Evolutionary conservation across 2,329 filamentous ascomycete species (phyloP), one percentile per base, ranked within the genome.

Genomic region (Aspergillus transmontanensis): DNA sequence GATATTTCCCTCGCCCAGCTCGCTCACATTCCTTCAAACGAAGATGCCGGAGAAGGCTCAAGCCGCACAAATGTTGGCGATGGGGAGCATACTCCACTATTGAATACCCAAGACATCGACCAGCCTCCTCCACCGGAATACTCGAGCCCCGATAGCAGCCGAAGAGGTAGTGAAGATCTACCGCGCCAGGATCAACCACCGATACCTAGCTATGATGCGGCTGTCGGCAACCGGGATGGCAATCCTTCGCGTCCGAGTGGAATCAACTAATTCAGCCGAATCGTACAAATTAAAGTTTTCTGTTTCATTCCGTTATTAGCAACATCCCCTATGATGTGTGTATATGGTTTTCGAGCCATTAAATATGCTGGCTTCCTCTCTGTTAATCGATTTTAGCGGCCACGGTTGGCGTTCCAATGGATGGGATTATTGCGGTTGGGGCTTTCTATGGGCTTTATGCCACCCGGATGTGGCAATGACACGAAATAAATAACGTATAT

Each of bases 1-100:
- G 95, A 98, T 76, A 99, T 99, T 68, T 97, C 94, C 10, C 86
- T 99, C 55, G 92, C 94, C 32, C 93, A 94, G 72, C 85, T 97
- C 59, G 89, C 92, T 51, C 90, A 90, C 63, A 84, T 90, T 59
- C 85, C 89, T 60, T 86, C 85, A 5, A 80, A 88, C 58, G 85
- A 87, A 66, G 90, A 94, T 69, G 86, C 88, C 61, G 86, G 84
- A n/a, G 92, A 93, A 72, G 92, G 93, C 62, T 85, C 87, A 28
- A 91, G 90, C 70, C 83, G 77, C 56, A 74, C 71, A 69, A 68
- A 65, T 58, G 51, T 72, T 51, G 67, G 67, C 21, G 66, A 74
- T 62, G 64, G 62, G 48, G 70, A 75, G 32, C 63, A 66, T 23
- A 64, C 65, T 28, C 66, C 64, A 14, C 34, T 71, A 34, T 59